Conservation (phyloP, 352 stramenopile genomes). For the Elongisporangium senticosum region DNA sequence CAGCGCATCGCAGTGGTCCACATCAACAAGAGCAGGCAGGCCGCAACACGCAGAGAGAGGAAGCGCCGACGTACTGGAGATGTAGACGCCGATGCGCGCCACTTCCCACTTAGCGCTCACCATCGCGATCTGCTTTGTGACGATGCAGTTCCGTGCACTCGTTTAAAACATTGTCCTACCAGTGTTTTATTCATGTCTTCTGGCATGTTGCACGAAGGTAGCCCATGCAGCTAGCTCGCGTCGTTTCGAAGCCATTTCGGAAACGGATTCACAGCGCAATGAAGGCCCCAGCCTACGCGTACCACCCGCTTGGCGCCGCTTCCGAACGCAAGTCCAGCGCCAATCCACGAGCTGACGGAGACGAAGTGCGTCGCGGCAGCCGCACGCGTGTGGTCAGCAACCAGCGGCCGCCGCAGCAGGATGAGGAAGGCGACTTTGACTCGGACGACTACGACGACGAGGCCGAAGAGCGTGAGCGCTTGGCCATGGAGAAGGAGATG, state of each 20-base stretch:
- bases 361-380: slow-evolving; percentile 3
- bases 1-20: neutral
- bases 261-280: slow-evolving; percentile 7
- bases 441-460: slow-evolving; percentile 25
- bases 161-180: slow-evolving; percentile 3
- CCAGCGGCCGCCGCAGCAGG: slow-evolving; percentile 1
- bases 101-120: slow-evolving; percentile 61
- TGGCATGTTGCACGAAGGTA: slow-evolving; percentile 12
- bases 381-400: neutral
- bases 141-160: slow-evolving; percentile 1
- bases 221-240: neutral
- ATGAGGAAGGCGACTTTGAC: slow-evolving; percentile 24
- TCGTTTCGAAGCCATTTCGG: slow-evolving; percentile 7
- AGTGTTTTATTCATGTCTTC: slow-evolving; percentile 4
- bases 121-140: slow-evolving; percentile 24
- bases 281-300: neutral
- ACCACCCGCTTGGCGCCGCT: neutral
- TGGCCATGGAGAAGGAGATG: slow-evolving; percentile 27
- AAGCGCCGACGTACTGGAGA: slow-evolving; percentile 41
- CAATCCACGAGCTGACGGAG: neutral
- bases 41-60: neutral
- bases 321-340: neutral
- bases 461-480: slow-evolving; percentile 19
- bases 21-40: neutral
- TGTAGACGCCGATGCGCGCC: slow-evolving; percentile 62